Percentiles rank a stretch among this genome's conserved stretches.
Conservation (phyloP, 2,329 filamentous ascomycete genomes). For the Onygenales sp. region DNA sequence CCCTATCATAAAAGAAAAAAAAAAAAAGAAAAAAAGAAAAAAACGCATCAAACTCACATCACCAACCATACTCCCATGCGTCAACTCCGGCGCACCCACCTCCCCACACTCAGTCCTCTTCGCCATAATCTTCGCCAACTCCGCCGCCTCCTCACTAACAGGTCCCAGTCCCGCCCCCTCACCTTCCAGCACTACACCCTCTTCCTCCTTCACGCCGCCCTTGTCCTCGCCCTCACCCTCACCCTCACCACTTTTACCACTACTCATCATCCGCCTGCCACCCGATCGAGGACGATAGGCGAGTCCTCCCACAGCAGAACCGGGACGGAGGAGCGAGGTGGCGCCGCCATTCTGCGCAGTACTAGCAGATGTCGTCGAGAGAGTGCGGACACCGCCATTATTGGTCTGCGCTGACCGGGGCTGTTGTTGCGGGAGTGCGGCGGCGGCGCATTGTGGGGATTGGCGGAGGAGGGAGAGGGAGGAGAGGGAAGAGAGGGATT, state of each 20-base stretch:
- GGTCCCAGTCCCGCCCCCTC: conserved; percentile 41
- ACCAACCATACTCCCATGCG: conserved; percentile 56
- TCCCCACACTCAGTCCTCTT: conserved; percentile 26
- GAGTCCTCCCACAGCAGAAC: too few species aligned
- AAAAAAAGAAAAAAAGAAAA: conserved; percentile 4
- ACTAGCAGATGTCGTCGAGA: not conserved
- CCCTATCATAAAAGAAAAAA: not conserved
- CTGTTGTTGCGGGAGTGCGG: conserved; percentile 11
- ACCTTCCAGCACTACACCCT: conserved; percentile 17
- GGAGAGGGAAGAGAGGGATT: conserved; percentile 20
- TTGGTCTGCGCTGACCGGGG: conserved; percentile 12
- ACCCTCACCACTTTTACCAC: not conserved
- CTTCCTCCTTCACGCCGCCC: conserved; percentile 13
- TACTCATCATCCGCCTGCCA: too few species aligned
- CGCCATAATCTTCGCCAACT: conserved; percentile 49
- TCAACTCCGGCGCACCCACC: conserved; percentile 48
- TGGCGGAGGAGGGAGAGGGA: conserved; percentile 24
- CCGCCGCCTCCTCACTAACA: conserved; percentile 57
- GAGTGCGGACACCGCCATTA: not conserved
- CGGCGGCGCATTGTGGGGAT: conserved; percentile 17
- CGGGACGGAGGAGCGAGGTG: too few species aligned
- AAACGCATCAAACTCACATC: conserved; percentile 41
- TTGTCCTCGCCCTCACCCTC: not conserved
- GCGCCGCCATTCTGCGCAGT: too few species aligned
- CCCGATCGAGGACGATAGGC: too few species aligned